Conservation (phyloP, 176 grass and related monocot species). For the Oryza rufipogon region DNA sequence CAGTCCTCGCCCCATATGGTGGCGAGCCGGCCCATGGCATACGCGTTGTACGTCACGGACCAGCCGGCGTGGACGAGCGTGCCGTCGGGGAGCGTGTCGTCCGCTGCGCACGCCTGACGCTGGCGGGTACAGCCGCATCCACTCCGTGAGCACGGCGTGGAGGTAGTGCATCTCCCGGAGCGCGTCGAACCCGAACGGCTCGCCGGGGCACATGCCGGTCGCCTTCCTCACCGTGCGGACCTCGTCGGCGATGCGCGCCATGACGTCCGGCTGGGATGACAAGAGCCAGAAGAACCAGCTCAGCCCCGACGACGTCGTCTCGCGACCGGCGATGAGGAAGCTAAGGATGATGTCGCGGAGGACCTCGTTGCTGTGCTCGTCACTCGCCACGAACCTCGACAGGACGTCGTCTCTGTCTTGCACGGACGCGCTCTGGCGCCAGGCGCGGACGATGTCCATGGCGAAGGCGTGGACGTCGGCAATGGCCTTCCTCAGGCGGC, state of each 20-base stretch:
- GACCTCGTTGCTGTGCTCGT: slow-evolving; percentile 29
- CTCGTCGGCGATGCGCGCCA: slow-evolving; percentile 30
- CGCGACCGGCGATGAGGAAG: slow-evolving; percentile 45
- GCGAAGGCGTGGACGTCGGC: slow-evolving; percentile 43
- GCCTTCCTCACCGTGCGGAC: slow-evolving; percentile 24
- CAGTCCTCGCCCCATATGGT: neutral
- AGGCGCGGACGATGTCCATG: slow-evolving; percentile 42
- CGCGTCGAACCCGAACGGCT: slow-evolving; percentile 47
- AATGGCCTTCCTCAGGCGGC: slow-evolving; percentile 38
- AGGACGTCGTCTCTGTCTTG: slow-evolving; percentile 40
- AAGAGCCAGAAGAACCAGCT: slow-evolving; percentile 58
- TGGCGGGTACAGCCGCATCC: slow-evolving; percentile 62
- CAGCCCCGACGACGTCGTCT: slow-evolving; percentile 45
- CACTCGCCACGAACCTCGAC: slow-evolving; percentile 47
- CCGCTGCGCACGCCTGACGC: slow-evolving; percentile 31
- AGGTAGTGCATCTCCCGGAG: slow-evolving; percentile 59
- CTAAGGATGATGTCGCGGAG: slow-evolving; percentile 39
- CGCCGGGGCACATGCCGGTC: neutral
- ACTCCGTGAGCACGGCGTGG: slow-evolving; percentile 55
- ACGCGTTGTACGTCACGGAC: neutral
- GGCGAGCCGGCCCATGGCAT: neutral
- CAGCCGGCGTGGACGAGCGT: neutral
- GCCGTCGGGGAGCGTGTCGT: slow-evolving; percentile 42
- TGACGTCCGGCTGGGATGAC: slow-evolving; percentile 33
- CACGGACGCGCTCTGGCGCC: slow-evolving; percentile 12